These are phyloP conservation scores for Athelia sp. DNA, from an alignment of 1,284 basidiomycete genomes.

Conservation along the genomic window DNA sequence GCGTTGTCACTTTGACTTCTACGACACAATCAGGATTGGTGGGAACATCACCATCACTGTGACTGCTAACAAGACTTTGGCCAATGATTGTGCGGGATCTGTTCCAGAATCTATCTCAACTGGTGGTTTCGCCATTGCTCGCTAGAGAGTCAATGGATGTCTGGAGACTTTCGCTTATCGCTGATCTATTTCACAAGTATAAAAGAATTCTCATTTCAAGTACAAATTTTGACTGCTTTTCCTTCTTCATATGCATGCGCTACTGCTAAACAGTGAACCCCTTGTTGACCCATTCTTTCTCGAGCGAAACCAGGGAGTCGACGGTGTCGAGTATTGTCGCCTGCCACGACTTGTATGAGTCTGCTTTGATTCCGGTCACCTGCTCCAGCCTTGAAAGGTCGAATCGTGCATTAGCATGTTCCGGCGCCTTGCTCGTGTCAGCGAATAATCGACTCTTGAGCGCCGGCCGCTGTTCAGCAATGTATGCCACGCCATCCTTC, in stretches of 20 bases:
- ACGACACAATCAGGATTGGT: slow-evolving; percentile 58
- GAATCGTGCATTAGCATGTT: background rate
- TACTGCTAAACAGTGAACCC: background rate
- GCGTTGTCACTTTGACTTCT: slow-evolving; percentile 64
- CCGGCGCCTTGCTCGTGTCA: background rate
- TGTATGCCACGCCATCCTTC: slow-evolving; percentile 6
- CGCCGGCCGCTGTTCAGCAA: slow-evolving; percentile 6
- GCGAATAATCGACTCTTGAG: slow-evolving; percentile 8
- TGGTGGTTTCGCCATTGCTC: slow-evolving; percentile 46
- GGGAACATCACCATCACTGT: slow-evolving; percentile 59
- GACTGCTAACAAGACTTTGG: slow-evolving; percentile 48
- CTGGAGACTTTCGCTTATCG: no score
- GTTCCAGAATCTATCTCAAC: slow-evolving; percentile 61
- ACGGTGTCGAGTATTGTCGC: background rate
- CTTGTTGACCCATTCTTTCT: background rate
- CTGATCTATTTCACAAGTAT: no score
- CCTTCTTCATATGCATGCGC: no score
- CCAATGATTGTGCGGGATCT: slow-evolving; percentile 44
- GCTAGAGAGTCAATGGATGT: no score
- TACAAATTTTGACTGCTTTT: no score
- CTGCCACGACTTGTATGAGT: background rate
- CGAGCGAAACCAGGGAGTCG: background rate
- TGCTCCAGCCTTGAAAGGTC: background rate
- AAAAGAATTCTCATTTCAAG: no score
- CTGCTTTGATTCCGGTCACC: background rate